Percentiles rank a stretch among this genome's conserved stretches.
Evolutionary conservation across 257 asterid species (phyloP).

Genomic region (Prunella vulgaris): DNA sequence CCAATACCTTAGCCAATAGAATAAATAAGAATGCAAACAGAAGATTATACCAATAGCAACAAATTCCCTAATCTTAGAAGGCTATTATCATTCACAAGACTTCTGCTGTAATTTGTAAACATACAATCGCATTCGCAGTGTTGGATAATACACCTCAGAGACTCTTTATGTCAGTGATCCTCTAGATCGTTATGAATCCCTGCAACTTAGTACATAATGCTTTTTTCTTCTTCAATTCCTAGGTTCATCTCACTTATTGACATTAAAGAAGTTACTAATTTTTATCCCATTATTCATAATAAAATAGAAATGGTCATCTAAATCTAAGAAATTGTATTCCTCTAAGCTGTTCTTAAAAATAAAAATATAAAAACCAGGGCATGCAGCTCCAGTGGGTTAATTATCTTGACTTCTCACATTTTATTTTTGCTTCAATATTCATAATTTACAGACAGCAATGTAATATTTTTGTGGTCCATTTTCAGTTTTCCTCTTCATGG

Average conservation of each 20-base stretch:
- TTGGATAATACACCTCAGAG: not conserved
- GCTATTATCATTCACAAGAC: constrained; percentile 2
- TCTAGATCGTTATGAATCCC: not conserved
- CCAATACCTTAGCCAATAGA: constrained; percentile 7
- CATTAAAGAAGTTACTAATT: not conserved
- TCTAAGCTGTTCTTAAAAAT: not conserved
- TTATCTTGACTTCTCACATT: not conserved
- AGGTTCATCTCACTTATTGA: not conserved
- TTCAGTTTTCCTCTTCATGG: not conserved
- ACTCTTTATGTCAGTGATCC: not conserved
- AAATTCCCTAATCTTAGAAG: not conserved
- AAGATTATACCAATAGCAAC: not conserved
- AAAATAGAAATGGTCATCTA: not conserved
- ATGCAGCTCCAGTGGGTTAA: not conserved
- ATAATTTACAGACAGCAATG: not conserved
- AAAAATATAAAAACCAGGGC: not conserved
- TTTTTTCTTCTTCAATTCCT: not conserved
- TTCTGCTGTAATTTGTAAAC: not conserved
- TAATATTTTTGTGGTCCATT: not conserved
- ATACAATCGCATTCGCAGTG: constrained; percentile 1
- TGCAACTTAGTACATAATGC: not conserved
- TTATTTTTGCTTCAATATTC: not conserved
- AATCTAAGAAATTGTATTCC: not conserved
- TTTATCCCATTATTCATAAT: not conserved
- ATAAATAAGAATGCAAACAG: constrained; percentile 8